A percentile compares a stretch with the other conserved stretches of the same genome.
phyloP scores from a whole-genome alignment of 73 alveolate species.

The Tetrahymena elliotti region DNA sequence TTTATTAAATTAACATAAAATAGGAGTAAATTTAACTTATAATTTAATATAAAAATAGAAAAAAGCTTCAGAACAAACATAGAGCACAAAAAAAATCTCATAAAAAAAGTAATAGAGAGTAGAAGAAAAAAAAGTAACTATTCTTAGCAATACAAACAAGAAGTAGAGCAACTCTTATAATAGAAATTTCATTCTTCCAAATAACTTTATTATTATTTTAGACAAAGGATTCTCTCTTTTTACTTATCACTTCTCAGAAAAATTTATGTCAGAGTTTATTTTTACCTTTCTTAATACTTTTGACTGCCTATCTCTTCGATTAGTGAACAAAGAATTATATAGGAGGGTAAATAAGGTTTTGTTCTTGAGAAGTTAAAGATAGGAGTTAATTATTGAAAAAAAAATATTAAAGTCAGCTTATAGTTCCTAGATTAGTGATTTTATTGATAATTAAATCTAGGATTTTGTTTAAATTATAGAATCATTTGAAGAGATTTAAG shows the following conservation, averaged over 20 bases:
- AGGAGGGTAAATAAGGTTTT: not conserved
- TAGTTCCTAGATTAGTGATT: not conserved
- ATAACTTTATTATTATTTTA: not conserved
- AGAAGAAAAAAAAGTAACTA: not conserved
- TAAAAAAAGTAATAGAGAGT: not conserved
- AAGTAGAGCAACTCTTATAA: not conserved
- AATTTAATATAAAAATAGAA: not conserved
- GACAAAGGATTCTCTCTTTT: not conserved
- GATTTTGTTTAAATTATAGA: not conserved
- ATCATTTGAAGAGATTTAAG: not conserved
- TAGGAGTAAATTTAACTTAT: not conserved
- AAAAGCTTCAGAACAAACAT: not conserved
- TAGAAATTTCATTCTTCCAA: not conserved
- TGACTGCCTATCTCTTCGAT: not conserved
- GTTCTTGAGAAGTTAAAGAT: not conserved
- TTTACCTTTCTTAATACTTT: not conserved
- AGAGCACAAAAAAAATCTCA: not conserved
- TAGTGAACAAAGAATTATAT: not conserved
- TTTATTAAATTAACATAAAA: too few species aligned
- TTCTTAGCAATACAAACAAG: not conserved
- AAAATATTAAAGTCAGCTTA: not conserved
- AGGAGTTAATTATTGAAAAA: not conserved
- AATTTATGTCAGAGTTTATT: not conserved
- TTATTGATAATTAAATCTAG: not conserved
- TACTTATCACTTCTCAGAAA: not conserved